Conservation (phyloP, 805 yeast species). For the Saturnispora halmiae region DNA sequence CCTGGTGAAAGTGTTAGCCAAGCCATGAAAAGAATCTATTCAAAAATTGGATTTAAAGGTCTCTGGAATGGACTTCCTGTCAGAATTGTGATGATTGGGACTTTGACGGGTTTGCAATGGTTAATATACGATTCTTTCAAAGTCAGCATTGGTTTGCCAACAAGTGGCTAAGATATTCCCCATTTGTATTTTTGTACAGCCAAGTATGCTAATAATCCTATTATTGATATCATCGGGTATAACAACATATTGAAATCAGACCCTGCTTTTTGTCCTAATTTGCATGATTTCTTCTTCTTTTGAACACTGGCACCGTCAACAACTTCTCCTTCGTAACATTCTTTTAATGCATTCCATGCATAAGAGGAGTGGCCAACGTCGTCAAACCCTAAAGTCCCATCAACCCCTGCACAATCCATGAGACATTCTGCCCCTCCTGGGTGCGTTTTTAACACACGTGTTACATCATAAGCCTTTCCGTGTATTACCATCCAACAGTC, state of each 20-base stretch:
- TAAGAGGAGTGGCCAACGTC: slow-evolving; percentile 71
- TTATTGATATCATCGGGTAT: slow-evolving; percentile 15
- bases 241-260: not conserved
- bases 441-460: slow-evolving; percentile 48
- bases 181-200: slow-evolving; percentile 27
- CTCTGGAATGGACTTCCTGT: slow-evolving; percentile 93
- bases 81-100: slow-evolving; percentile 95
- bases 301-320: too few relatives aligned
- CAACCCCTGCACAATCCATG: slow-evolving; percentile 70
- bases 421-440: slow-evolving; percentile 86
- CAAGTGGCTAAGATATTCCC: slow-evolving; percentile 50
- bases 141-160: slow-evolving; percentile 89
- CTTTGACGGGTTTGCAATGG: slow-evolving; percentile 97
- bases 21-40: slow-evolving; percentile 68
- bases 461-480: slow-evolving; percentile 59
- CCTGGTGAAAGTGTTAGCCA: slow-evolving; percentile 56
- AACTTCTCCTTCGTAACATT: slow-evolving; percentile 59
- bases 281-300: too few relatives aligned
- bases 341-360: slow-evolving; percentile 81
- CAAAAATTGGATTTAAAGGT: slow-evolving; percentile 78
- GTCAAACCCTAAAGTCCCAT: slow-evolving; percentile 59
- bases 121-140: slow-evolving; percentile 92
- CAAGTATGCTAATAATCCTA: slow-evolving; percentile 23
- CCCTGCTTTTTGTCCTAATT: not conserved
- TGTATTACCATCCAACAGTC: slow-evolving; percentile 68